Percentiles rank a stretch among this genome's conserved stretches.
Evolutionary conservation across 306 rosid genomes (phyloP).

Genomic region (Cyamopsis tetragonoloba): DNA sequence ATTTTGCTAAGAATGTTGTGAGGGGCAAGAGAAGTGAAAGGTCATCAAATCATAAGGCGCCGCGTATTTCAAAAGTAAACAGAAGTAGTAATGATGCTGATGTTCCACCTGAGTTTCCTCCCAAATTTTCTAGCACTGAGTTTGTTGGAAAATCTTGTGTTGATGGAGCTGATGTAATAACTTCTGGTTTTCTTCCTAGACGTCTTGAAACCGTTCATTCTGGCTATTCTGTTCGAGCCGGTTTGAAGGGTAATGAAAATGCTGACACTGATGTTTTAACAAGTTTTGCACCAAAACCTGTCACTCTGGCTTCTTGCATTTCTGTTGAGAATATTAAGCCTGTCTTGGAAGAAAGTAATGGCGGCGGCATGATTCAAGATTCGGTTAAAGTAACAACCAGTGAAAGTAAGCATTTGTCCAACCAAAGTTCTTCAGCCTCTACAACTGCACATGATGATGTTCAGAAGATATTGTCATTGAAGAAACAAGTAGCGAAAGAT

Average conservation of each 20-base stretch:
- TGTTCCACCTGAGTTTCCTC: slow-evolving; percentile 25
- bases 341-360: not conserved
- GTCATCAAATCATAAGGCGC: not conserved
- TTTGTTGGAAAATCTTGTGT: not conserved
- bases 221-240: not conserved
- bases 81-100: slow-evolving; percentile 4
- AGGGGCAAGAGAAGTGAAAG: not conserved
- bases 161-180: slow-evolving; percentile 8
- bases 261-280: slow-evolving; percentile 8
- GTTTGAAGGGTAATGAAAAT: not conserved
- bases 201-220: not conserved
- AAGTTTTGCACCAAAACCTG: not conserved
- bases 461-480: not conserved
- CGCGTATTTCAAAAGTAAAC: not conserved
- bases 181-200: slow-evolving; percentile 9
- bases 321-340: not conserved
- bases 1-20: not conserved
- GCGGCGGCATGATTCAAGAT: not conserved
- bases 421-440: slow-evolving; percentile 9
- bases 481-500: not conserved
- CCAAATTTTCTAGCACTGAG: not conserved
- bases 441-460: not conserved
- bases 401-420: slow-evolving; percentile 7
- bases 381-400: not conserved
- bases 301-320: not conserved